phyloP scores from a whole-genome alignment of 345 rosid genomes.

The Salix dunnii region DNA sequence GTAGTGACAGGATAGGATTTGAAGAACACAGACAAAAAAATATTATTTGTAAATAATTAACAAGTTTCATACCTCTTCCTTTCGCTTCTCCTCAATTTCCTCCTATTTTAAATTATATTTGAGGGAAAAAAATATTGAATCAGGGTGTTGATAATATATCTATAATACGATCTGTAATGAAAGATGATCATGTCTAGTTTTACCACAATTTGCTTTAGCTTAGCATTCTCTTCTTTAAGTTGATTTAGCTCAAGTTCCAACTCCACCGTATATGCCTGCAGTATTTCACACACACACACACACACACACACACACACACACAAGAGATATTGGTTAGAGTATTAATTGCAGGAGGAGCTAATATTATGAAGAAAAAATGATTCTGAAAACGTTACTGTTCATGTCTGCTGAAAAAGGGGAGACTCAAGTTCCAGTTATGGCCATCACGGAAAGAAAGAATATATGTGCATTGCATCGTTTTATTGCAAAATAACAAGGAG shows the following conservation, averaged over 20 bases:
- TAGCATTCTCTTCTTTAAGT: slow-evolving; percentile 72
- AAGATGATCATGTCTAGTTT: not conserved
- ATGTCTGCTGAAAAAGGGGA: too few relatives aligned
- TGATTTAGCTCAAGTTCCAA: slow-evolving; percentile 72
- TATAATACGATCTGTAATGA: not conserved
- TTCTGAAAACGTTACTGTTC: too few relatives aligned
- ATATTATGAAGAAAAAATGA: not conserved
- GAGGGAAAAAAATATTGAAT: not conserved
- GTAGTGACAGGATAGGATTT: not conserved
- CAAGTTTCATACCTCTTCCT: slow-evolving; percentile 44
- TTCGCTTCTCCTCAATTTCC: slow-evolving; percentile 48
- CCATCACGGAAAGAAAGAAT: too few relatives aligned
- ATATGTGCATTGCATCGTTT: too few relatives aligned
- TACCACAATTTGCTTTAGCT: slow-evolving; percentile 58
- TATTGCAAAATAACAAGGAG: too few relatives aligned
- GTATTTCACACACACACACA: too few relatives aligned
- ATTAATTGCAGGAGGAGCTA: not conserved
- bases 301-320: too few relatives aligned
- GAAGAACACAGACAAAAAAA: not conserved
- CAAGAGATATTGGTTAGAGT: not conserved
- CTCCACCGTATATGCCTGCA: slow-evolving; percentile 87
- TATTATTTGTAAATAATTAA: too few relatives aligned
- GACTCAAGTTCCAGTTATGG: too few relatives aligned
- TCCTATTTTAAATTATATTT: slow-evolving; percentile 30
- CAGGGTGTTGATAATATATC: not conserved